Percentiles rank a stretch among this genome's conserved stretches.
Evolutionary conservation across 805 yeast genomes (phyloP).

Genomic region (Kockiozyma suomiensis): DNA sequence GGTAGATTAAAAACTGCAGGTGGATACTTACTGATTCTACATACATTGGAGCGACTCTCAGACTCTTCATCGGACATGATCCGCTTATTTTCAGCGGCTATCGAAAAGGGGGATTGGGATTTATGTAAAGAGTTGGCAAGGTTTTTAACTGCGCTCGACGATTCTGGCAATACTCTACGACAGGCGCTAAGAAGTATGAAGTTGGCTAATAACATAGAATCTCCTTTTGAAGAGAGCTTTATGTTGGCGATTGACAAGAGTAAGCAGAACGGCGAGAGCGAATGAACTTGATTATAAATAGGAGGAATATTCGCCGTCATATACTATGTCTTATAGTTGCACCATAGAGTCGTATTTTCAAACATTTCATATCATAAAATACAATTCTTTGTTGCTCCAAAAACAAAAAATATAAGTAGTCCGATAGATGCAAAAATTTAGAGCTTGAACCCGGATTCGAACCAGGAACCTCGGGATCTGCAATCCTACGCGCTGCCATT

Average conservation of each 20-base stretch:
- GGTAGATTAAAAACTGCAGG: slow-evolving; percentile 47
- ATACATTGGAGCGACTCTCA: slow-evolving; percentile 40
- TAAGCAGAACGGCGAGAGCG: background rate
- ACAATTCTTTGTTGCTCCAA: no score
- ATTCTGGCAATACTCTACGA: slow-evolving; percentile 36
- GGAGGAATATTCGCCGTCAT: background rate
- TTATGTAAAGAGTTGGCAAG: slow-evolving; percentile 46
- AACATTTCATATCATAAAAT: no score
- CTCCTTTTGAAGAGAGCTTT: background rate
- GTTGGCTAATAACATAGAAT: background rate
- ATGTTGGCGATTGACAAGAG: background rate
- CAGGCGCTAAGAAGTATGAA: slow-evolving; percentile 22
- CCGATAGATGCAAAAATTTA: slow-evolving; percentile 6
- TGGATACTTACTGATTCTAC: slow-evolving; percentile 47
- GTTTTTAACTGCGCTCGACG: slow-evolving; percentile 45
- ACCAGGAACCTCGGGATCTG: slow-evolving; percentile 37
- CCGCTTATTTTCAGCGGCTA: slow-evolving; percentile 43
- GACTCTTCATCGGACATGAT: slow-evolving; percentile 39
- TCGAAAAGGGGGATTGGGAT: slow-evolving; percentile 41
- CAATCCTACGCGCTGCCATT: slow-evolving; percentile 37
- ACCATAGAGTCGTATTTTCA: background rate
- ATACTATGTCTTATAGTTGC: background rate
- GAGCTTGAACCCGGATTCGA: slow-evolving; percentile 35
- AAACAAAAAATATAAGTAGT: no score
- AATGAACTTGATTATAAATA: background rate